phyloP scores from a whole-genome alignment of 2,329 filamentous ascomycete genomes.

The Neocucurbitaria cava region DNA sequence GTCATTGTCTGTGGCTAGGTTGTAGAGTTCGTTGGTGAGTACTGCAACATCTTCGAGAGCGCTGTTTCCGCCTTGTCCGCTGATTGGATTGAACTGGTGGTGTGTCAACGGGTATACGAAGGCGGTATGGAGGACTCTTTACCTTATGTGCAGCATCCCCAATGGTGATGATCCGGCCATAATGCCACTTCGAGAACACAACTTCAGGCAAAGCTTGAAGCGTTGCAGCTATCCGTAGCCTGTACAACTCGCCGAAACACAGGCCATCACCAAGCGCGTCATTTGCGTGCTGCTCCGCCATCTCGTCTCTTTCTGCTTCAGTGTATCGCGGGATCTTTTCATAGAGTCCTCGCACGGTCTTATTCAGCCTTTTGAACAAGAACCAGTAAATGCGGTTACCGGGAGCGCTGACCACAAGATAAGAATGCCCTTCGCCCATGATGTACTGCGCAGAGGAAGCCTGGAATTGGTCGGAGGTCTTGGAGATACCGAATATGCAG shows the following conservation, averaged over 20 bases:
- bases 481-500: constrained; percentile 12
- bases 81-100: constrained; percentile 14
- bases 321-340: constrained; percentile 37
- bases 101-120: neutral
- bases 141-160: constrained; percentile 51
- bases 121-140: neutral
- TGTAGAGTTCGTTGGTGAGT: constrained; percentile 41
- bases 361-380: constrained; percentile 16
- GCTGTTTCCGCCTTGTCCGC: constrained; percentile 52
- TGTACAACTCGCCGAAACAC: constrained; percentile 26
- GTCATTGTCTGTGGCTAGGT: neutral
- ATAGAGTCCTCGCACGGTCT: constrained; percentile 25
- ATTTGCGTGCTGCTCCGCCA: constrained; percentile 24
- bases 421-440: neutral
- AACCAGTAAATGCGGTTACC: constrained; percentile 36
- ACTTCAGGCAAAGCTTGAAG: constrained; percentile 44
- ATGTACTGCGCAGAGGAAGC: neutral
- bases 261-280: constrained; percentile 27
- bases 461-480: neutral
- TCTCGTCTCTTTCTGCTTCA: constrained; percentile 8
- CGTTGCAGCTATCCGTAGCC: constrained; percentile 12
- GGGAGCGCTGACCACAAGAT: constrained; percentile 17
- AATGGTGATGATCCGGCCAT: constrained; percentile 40
- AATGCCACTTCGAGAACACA: constrained; percentile 50
- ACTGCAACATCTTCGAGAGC: constrained; percentile 51